Evolutionary conservation across 768 basidiomycete species (phyloP).

Genomic region (Trichaptum fuscoviolaceum): DNA sequence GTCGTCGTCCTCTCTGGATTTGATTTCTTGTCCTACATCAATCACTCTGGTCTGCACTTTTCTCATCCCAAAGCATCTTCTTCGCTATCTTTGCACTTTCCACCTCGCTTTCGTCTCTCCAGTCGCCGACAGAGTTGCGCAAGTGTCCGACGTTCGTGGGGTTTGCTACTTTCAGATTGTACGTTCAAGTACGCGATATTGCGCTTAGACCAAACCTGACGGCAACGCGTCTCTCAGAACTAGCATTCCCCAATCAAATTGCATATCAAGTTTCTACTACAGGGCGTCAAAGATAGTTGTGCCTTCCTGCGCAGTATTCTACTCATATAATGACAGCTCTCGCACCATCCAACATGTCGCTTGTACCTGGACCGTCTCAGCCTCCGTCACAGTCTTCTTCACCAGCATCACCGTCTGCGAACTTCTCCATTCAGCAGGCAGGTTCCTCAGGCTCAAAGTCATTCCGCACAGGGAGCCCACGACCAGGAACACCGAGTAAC

Average conservation of each 20-base stretch:
- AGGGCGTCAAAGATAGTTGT: neutral
- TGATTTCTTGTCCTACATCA: neutral
- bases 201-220: neutral
- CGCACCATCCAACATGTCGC: neutral
- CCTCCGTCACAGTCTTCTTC: neutral
- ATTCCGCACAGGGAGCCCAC: neutral
- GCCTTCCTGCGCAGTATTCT: neutral
- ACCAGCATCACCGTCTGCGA: neutral
- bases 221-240: neutral
- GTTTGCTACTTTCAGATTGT: neutral
- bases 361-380: neutral
- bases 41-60: neutral
- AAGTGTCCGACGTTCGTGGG: neutral
- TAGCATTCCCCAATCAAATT: neutral
- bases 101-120: neutral
- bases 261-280: neutral
- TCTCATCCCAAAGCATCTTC: neutral
- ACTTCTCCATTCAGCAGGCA: neutral
- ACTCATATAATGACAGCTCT: neutral
- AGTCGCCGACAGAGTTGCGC: neutral
- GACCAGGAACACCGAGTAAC: neutral
- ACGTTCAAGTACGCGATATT: neutral
- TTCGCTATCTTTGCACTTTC: neutral
- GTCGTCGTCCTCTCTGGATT: neutral
- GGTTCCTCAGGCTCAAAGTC: neutral